phyloP scores from a whole-genome alignment of 1,284 basidiomycete genomes.

The Uromyces viciae-fabae region DNA sequence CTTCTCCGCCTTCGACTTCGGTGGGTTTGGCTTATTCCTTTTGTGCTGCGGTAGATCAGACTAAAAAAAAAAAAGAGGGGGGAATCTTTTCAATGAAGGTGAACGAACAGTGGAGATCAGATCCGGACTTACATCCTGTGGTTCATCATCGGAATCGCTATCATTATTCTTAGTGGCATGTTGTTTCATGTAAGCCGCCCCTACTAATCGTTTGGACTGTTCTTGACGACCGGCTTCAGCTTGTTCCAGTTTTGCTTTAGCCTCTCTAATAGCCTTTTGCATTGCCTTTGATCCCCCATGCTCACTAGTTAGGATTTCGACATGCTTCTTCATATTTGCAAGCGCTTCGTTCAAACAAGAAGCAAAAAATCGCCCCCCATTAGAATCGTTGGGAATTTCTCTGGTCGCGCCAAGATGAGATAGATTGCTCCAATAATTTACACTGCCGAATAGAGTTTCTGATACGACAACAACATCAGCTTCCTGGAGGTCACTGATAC shows the following conservation, averaged over 20 bases:
- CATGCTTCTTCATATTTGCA: constrained; percentile 64
- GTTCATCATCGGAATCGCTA: constrained; percentile 5
- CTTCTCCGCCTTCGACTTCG: constrained; percentile 60
- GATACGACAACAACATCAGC: constrained; percentile 86
- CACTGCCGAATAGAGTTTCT: constrained; percentile 75
- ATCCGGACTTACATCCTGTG: constrained; percentile 11
- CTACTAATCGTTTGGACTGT: constrained; percentile 31
- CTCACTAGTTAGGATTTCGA: constrained; percentile 65
- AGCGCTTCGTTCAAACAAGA: constrained; percentile 68
- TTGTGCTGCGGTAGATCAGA: constrained; percentile 23
- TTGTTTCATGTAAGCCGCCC: constrained; percentile 40
- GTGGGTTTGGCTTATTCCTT: constrained; percentile 44
- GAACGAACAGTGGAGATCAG: too few species aligned
- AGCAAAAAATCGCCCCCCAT: constrained; percentile 80
- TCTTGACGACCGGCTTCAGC: neutral
- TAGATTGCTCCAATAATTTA: constrained; percentile 71
- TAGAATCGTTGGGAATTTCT: constrained; percentile 54
- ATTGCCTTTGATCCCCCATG: constrained; percentile 61
- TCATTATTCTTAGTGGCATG: constrained; percentile 1
- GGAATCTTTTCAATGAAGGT: neutral
- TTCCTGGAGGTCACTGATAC: constrained; percentile 70
- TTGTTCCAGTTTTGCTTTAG: constrained; percentile 16
- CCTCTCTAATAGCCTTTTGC: constrained; percentile 32
- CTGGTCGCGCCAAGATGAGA: constrained; percentile 59
- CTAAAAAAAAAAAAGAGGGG: neutral